These are phyloP conservation scores for Shiraia bambusicola DNA, from an alignment of 2,329 filamentous ascomycete genomes.

Conservation along the genomic window DNA sequence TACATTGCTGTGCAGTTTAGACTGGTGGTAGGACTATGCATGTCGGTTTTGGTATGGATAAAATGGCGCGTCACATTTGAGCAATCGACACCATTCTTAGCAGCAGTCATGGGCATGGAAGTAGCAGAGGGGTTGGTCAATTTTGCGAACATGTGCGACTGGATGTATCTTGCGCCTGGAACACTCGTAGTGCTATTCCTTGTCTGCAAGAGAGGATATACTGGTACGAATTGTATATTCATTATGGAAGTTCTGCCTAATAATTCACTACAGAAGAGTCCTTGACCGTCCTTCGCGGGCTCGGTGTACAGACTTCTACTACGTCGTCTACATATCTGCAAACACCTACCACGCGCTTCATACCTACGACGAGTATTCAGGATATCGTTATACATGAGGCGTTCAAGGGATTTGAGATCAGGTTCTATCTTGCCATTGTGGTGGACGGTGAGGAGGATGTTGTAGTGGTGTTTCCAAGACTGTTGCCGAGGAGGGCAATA, in stretches of 20 bases:
- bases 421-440: constrained; percentile 85
- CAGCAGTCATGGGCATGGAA: constrained; percentile 7
- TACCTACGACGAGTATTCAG: constrained; percentile 87
- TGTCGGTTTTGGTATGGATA: constrained; percentile 41
- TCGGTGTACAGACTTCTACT: constrained; percentile 86
- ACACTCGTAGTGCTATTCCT: constrained; percentile 47
- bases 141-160: constrained; percentile 44
- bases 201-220: constrained; percentile 53
- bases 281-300: constrained; percentile 79
- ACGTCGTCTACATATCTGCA: constrained; percentile 68
- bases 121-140: constrained; percentile 30
- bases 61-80: constrained; percentile 23
- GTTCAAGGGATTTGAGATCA: constrained; percentile 86
- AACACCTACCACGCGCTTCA: constrained; percentile 67
- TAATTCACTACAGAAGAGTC: constrained; percentile 65
- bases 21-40: constrained; percentile 45
- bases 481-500: constrained; percentile 72
- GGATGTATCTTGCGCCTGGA: constrained; percentile 45
- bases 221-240: constrained; percentile 44
- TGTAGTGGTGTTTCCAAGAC: constrained; percentile 88
- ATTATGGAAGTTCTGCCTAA: not conserved
- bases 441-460: constrained; percentile 85
- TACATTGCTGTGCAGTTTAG: constrained; percentile 50
- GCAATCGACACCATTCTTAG: constrained; percentile 2
- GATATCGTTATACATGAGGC: constrained; percentile 96